phyloP scores from a whole-genome alignment of 371 early-diverging fungal species.

The Capillidium heterosporum region DNA sequence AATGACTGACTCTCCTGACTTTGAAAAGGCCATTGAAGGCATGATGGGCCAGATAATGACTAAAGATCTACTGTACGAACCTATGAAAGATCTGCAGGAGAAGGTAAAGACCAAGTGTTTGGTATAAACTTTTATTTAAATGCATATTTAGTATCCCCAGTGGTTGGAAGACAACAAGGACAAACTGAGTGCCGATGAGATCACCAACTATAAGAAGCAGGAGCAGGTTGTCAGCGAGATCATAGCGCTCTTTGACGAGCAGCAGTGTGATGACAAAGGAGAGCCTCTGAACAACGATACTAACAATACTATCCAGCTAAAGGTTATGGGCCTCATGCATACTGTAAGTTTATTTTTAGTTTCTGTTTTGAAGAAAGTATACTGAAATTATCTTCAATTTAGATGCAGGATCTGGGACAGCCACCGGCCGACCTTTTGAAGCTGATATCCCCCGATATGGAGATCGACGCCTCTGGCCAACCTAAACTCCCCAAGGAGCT shows the following conservation, averaged over 20 bases:
- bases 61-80: constrained; percentile 82
- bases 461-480: constrained; percentile 49
- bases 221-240: constrained; percentile 50
- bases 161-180: constrained; percentile 62
- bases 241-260: constrained; percentile 46
- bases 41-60: constrained; percentile 83
- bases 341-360: constrained; percentile 22
- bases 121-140: constrained; percentile 2
- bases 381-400: constrained; percentile 2
- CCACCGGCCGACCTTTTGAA: constrained; percentile 78
- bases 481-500: constrained; percentile 33
- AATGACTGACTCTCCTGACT: constrained; percentile 54
- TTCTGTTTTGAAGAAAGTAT: neutral
- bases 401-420: constrained; percentile 90
- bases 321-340: constrained; percentile 75
- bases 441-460: constrained; percentile 77
- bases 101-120: constrained; percentile 25
- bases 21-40: constrained; percentile 67
- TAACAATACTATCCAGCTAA: constrained; percentile 39
- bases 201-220: constrained; percentile 54
- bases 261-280: constrained; percentile 14
- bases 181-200: constrained; percentile 39
- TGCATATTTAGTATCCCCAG: constrained; percentile 46
- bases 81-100: constrained; percentile 65
- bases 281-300: constrained; percentile 20